Base-by-base conservation (phyloP, 2,329 filamentous ascomycete species). In the Sclerotiophoma versabilis region DNA sequence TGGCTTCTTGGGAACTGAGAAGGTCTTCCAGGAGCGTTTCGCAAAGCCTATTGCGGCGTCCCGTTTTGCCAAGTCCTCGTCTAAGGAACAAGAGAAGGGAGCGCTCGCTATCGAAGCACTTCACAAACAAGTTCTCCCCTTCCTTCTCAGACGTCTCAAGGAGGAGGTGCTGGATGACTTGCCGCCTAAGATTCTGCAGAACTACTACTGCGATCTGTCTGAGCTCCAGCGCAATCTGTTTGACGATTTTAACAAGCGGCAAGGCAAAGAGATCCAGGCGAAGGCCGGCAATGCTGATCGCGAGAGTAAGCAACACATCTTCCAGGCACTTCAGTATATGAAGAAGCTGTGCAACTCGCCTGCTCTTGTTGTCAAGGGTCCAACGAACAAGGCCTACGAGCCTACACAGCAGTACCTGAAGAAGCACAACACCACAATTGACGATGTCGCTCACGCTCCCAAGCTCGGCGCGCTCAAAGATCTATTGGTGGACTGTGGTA, bases 291-390 rank as follows among this genome's bases (percentile, higher is more conserved):
- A 90, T 22, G 68, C 65, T 23, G 93, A 97, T 70, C 96, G 96
- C 73, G 91, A 96, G 59, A 88, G 92, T 62, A 99, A 99, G 75
- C 91, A 96, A 74, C 95, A 99, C 75, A 99, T 99, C 64, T 99
- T 99, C 89, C 93, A 98, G 75, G 95, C 96, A 4, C 79, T 99
- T 37, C 96, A 99, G 74, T 99, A 99, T 77, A 99, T 99, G 96
- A 92, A 96, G 57, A 98, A 98, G 79, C 85, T 99, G 5, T 99
- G 95, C 83, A 99, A 99, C 74, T 97, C 95, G 3, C 95, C 95
- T 0, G 92, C 95, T 0, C 83, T 99, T 62, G 95, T 99, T 9
- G 91, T 99, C 83, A 98, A 97, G 71, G 60, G 62, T 10, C 92
- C 95, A 46, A 91, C 87, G 15, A 93, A 96, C 76, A 91, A 89